A percentile compares a stretch with the other conserved stretches of the same genome.
These are phyloP conservation scores for Eruca vesicaria DNA, from an alignment of 441 rosid genomes.

Conservation along the genomic window DNA sequence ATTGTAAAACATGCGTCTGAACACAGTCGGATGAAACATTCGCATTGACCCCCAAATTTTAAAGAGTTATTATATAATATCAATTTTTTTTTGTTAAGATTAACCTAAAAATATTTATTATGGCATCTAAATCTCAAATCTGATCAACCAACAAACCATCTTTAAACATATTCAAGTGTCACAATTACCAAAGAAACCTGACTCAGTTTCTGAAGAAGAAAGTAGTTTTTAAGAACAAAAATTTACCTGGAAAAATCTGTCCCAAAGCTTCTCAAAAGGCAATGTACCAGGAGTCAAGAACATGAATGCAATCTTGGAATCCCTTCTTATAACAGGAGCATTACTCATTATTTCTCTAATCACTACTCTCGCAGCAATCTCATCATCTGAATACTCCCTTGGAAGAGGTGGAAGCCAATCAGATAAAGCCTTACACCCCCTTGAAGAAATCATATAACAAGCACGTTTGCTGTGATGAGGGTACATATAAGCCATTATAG, in stretches of 20 bases:
- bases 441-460: conserved; percentile 76
- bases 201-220: not conserved
- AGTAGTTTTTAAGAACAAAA: not conserved
- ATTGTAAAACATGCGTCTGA: not conserved
- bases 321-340: conserved; percentile 46
- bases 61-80: not conserved
- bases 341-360: conserved; percentile 60
- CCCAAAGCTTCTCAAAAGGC: conserved; percentile 98
- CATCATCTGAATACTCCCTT: conserved; percentile 71
- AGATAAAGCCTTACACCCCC: conserved; percentile 72
- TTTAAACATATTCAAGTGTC: not conserved
- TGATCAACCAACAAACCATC: too few relatives aligned
- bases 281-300: conserved; percentile 81
- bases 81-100: too few relatives aligned
- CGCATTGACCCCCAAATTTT: not conserved
- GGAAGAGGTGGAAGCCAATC: conserved; percentile 93
- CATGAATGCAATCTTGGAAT: conserved; percentile 85
- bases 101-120: too few relatives aligned
- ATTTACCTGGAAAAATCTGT: conserved; percentile 72
- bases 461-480: conserved; percentile 69
- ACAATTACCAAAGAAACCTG: not conserved
- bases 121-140: not conserved
- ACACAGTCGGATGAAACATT: not conserved
- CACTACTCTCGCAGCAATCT: conserved; percentile 71
- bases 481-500: conserved; percentile 65